Evolutionary conservation across 768 basidiomycete species (phyloP).

Genomic region (Psilocybe tampanensis): DNA sequence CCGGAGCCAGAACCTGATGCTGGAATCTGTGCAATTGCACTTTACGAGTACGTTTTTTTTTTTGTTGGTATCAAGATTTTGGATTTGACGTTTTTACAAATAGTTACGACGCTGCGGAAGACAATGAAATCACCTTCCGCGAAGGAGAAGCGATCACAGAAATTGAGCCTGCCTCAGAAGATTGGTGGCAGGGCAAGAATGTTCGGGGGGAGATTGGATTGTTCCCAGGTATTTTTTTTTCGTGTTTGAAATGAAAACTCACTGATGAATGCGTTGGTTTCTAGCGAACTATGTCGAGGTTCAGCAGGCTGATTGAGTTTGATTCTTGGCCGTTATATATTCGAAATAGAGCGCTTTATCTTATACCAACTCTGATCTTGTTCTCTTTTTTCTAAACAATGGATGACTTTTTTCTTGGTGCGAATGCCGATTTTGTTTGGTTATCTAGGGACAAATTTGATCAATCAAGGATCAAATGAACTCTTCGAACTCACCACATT

Average conservation of each 20-base stretch:
- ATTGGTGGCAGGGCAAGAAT: slow-evolving; percentile 84
- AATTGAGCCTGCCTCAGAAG: slow-evolving; percentile 83
- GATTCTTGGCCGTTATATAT: slow-evolving; percentile 2
- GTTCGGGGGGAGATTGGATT: slow-evolving; percentile 58
- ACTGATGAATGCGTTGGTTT: not conserved
- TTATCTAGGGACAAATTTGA: not conserved
- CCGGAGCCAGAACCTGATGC: slow-evolving; percentile 41
- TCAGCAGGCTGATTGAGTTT: slow-evolving; percentile 25
- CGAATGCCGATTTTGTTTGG: slow-evolving; percentile 5
- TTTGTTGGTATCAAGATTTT: not conserved
- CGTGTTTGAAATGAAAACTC: not conserved
- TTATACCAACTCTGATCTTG: not conserved
- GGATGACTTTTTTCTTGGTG: not conserved
- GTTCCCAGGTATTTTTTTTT: slow-evolving; percentile 66
- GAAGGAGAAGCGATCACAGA: slow-evolving; percentile 81
- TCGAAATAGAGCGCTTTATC: slow-evolving; percentile 4
- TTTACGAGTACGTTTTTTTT: slow-evolving; percentile 63
- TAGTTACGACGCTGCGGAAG: slow-evolving; percentile 89
- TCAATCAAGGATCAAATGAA: slow-evolving; percentile 2
- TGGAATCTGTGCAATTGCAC: slow-evolving; percentile 62
- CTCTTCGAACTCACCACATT: no score
- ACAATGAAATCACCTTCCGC: slow-evolving; percentile 85
- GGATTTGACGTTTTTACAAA: not conserved
- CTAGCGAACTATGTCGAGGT: slow-evolving; percentile 42
- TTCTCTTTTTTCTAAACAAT: not conserved